These are phyloP conservation scores for Millerozyma acaciae DNA, from an alignment of 805 yeast species.

Conservation along the genomic window DNA sequence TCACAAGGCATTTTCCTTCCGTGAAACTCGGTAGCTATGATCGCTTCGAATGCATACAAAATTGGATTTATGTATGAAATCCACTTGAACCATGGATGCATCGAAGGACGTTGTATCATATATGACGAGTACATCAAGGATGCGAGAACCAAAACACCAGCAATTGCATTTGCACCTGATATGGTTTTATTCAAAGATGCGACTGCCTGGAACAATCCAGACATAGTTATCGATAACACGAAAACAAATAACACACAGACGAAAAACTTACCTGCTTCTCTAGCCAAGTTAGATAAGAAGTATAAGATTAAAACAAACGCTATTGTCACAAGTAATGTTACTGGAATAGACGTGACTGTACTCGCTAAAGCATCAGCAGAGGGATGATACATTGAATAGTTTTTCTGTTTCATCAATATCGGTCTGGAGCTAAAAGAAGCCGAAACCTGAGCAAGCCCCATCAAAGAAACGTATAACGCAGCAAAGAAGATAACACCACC, in stretches of 20 bases:
- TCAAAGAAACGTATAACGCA: slow-evolving; percentile 48
- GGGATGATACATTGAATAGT: slow-evolving; percentile 27
- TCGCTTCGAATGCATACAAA: slow-evolving; percentile 26
- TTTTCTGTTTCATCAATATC: slow-evolving; percentile 26
- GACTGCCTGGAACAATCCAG: slow-evolving; percentile 49
- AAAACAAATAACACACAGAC: slow-evolving; percentile 43
- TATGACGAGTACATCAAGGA: slow-evolving; percentile 26
- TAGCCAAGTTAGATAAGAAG: slow-evolving; percentile 36
- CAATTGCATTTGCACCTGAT: slow-evolving; percentile 54
- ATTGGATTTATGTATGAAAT: slow-evolving; percentile 36
- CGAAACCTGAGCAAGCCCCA: slow-evolving; percentile 45
- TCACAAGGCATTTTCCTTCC: slow-evolving; percentile 26
- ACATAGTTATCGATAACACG: slow-evolving; percentile 49
- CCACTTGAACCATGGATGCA: slow-evolving; percentile 34
- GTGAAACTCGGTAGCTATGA: slow-evolving; percentile 28
- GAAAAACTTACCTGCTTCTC: slow-evolving; percentile 55
- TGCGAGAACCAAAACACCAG: slow-evolving; percentile 42
- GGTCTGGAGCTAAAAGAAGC: slow-evolving; percentile 21
- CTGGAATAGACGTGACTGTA: slow-evolving; percentile 19
- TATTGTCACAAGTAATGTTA: slow-evolving; percentile 17
- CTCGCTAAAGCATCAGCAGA: slow-evolving; percentile 24
- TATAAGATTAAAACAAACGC: slow-evolving; percentile 23
- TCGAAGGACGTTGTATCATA: slow-evolving; percentile 30
- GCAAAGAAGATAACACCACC: slow-evolving; percentile 63
- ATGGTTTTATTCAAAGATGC: slow-evolving; percentile 52